Conservation (phyloP, 345 rosid species). For the Populus tremula region DNA sequence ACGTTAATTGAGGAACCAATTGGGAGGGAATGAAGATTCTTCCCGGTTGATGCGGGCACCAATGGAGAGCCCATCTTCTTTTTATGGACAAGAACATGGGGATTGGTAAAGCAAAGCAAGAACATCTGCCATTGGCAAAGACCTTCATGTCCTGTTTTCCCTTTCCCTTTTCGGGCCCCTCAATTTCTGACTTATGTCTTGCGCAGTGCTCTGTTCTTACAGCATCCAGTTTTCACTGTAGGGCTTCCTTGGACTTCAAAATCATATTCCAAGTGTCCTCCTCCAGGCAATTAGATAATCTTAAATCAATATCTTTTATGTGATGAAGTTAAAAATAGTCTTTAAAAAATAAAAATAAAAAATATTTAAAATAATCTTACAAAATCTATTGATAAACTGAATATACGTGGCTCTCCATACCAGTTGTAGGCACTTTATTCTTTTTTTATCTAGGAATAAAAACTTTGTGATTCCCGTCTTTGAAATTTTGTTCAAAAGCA, state of each 20-base stretch:
- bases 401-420: too few species aligned
- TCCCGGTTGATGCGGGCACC: constrained; percentile 8
- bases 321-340: too few species aligned
- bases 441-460: too few species aligned
- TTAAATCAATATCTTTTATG: too few species aligned
- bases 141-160: background rate
- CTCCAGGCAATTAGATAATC: too few species aligned
- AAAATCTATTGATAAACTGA: too few species aligned
- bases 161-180: background rate
- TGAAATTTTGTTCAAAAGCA: background rate
- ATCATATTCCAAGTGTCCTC: too few species aligned
- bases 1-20: background rate
- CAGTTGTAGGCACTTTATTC: too few species aligned
- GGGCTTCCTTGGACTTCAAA: too few species aligned
- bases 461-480: background rate
- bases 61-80: constrained; percentile 1
- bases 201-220: background rate
- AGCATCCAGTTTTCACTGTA: background rate
- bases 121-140: background rate
- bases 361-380: too few species aligned
- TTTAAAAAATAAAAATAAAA: too few species aligned
- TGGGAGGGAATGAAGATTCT: background rate
- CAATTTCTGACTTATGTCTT: background rate
- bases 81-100: background rate
- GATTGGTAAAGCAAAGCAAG: background rate